These are phyloP conservation scores for Thielaviopsis punctulata DNA, from an alignment of 2,329 filamentous ascomycete species.

Conservation along the genomic window DNA sequence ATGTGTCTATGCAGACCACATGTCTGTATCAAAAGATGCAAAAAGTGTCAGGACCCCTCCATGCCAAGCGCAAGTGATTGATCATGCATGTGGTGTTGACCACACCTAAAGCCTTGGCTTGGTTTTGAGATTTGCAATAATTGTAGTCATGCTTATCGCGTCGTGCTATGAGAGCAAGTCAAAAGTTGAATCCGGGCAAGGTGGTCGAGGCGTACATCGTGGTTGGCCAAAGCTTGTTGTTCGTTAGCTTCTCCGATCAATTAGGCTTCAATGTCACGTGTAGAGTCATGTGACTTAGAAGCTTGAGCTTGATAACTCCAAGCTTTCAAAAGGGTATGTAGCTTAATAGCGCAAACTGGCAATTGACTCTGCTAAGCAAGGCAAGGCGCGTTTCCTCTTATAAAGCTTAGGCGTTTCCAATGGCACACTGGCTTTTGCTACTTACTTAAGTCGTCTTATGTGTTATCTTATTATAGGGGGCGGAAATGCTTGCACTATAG, in stretches of 20 bases:
- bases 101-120: neutral
- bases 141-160: no score
- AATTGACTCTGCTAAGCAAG: neutral
- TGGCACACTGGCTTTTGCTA: no score
- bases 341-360: neutral
- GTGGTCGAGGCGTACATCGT: neutral
- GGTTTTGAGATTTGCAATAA: neutral
- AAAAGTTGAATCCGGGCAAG: neutral
- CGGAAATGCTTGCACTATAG: no score
- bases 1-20: neutral
- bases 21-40: neutral
- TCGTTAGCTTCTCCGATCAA: no score
- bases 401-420: neutral
- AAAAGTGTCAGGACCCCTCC: neutral
- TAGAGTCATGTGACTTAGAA: neutral
- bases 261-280: neutral
- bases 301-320: neutral
- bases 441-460: no score
- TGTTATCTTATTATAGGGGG: no score
- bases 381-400: neutral
- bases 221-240: neutral
- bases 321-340: neutral
- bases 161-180: no score
- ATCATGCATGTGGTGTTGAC: no score
- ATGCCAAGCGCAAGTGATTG: neutral